A percentile compares a stretch with the other conserved stretches of the same genome.
phyloP scores from a whole-genome alignment of 1,284 basidiomycete genomes.

The Earliella scabrosa region DNA sequence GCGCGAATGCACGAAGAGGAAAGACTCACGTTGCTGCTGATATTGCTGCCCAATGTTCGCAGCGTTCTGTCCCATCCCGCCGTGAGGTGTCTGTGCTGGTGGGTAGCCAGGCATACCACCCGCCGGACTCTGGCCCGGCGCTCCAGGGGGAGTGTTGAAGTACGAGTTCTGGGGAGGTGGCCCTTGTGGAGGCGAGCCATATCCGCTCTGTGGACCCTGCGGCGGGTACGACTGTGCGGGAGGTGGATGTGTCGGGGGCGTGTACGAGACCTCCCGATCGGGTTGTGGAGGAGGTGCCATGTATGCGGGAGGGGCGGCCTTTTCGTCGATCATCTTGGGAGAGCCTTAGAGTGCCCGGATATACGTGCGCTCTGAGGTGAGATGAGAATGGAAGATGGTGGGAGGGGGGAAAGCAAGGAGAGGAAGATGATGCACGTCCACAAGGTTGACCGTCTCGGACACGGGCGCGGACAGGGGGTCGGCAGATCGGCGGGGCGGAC shows the following conservation, averaged over 20 bases:
- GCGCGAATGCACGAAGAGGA: background rate
- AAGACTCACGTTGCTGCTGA: conserved; percentile 21
- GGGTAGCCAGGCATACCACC: conserved; percentile 5
- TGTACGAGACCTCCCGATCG: conserved; percentile 4
- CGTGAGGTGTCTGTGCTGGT: background rate
- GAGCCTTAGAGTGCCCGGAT: no score
- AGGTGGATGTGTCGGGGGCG: background rate
- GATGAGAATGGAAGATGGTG: background rate
- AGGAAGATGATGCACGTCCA: no score
- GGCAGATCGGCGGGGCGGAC: no score
- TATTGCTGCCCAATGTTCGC: conserved; percentile 18
- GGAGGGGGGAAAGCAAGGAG: background rate
- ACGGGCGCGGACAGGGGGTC: no score
- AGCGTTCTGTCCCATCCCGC: no score
- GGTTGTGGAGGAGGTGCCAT: background rate
- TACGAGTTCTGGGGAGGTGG: conserved; percentile 1
- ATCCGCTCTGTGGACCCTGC: background rate
- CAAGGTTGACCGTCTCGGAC: no score
- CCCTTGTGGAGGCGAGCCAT: background rate
- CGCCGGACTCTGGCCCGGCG: background rate
- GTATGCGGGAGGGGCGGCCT: conserved; percentile 14
- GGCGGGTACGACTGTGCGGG: background rate
- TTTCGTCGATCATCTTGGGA: conserved; percentile 16
- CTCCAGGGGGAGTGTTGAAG: background rate
- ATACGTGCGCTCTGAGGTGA: no score